Conservation (phyloP, 2,329 filamentous ascomycete species). For the Fusarium dimerum region DNA sequence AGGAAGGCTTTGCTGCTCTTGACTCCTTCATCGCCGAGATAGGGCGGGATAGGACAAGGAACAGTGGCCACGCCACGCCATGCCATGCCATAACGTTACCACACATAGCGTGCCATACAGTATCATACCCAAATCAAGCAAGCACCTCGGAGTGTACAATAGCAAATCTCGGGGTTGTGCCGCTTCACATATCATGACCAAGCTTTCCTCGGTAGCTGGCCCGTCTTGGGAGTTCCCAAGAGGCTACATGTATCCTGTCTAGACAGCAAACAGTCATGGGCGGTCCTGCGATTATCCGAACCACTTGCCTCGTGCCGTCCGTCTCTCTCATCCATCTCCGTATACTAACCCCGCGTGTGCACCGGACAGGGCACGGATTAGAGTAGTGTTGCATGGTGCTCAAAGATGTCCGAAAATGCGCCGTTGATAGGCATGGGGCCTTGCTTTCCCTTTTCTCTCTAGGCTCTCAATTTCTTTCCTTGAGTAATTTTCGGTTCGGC, state of each 20-base stretch:
- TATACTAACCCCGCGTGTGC: constrained; percentile 25
- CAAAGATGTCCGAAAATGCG: constrained; percentile 21
- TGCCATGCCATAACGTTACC: no score
- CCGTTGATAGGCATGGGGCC: background rate
- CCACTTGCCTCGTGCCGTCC: constrained; percentile 21
- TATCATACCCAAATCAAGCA: no score
- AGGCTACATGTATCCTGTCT: constrained; percentile 12
- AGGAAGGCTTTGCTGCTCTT: no score
- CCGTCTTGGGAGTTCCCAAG: constrained; percentile 12
- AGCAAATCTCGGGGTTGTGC: constrained; percentile 8
- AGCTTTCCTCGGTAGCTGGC: constrained; percentile 24
- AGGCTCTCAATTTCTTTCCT: no score
- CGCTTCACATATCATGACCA: constrained; percentile 14
- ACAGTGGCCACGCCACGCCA: no score
- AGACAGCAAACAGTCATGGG: constrained; percentile 18
- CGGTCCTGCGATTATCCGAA: constrained; percentile 15
- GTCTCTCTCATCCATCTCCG: constrained; percentile 22
- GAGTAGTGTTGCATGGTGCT: constrained; percentile 13
- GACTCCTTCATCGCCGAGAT: no score
- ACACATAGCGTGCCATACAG: no score
- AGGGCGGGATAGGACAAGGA: no score
- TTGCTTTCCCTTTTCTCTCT: background rate
- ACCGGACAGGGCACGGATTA: constrained; percentile 14
- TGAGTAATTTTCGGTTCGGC: background rate
- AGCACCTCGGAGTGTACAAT: background rate